Evolutionary conservation across 805 yeast genomes (phyloP), one percentile per base, ranked within the genome.

Genomic region (Candida ovalis): DNA sequence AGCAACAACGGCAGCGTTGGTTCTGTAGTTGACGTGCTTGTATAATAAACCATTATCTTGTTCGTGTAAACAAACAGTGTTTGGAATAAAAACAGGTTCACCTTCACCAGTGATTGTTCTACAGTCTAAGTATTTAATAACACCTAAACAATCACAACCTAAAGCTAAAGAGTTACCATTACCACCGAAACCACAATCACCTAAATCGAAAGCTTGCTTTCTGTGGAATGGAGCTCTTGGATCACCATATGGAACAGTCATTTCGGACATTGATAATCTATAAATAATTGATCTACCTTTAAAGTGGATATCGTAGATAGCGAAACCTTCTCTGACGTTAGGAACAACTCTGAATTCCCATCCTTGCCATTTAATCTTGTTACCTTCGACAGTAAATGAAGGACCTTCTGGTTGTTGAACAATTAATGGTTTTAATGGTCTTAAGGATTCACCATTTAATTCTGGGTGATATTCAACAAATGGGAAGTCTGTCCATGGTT

Each of bases 191-290:
- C 95, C 94, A 72, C 86, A 80, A 68, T 87, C 94, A 65, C 94
- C 94, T 62, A 86, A 75, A 68, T 86, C 94, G 57, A 86, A 86
- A 30, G 94, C 94, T 72, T 85, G 91, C 72, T 87, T 86, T 76
- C 92, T 79, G 70, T 85, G 90, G 72, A 76, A 83, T 54, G 94
- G 94, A 41, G 82, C 82, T 68, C 92, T 77, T 61, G 91, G 89
- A 65, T 86, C 92, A 65, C 88, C 91, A 62, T 87, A 86, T 30
- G 94, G 94, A 54, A 87, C 95, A 37, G 92, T 86, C 95, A 87
- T 86, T 69, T 86, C 95, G 47, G 86, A 80, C 57, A 86, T 69
- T 2, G 90, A 76, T 42, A 85, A 66, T 71, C 94, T 76, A 76
- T 86, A 86, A 62, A 86, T 78, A 40, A 81, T 70, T 43, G 86